Base-by-base conservation (phyloP, 192 early-diverging fungal species). In the Phlyctochytrium planicorne region DNA sequence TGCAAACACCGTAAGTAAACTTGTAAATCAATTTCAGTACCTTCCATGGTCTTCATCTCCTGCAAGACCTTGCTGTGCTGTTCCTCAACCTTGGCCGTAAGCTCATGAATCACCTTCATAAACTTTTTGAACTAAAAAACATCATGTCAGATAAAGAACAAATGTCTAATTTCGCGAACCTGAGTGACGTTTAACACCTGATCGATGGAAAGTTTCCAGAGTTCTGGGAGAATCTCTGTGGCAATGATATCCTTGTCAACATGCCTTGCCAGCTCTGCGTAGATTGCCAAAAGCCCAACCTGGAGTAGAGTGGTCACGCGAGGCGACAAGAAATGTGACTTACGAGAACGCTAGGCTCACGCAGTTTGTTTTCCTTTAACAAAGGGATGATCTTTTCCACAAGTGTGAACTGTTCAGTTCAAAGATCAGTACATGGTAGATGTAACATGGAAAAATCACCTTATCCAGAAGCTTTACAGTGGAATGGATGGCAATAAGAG, bases 261-360 rank as follows among this genome's bases (percentile, higher is more conserved):
- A 61, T 83, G 66, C 35, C 82, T 83, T 1, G 90, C 87, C 71
- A 91, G 79, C 27, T 95, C 89, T 55, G 91, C 90, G 68, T 92
- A 95, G 40, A 94, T 86, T 25, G 84, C 81, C 47, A 93, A 73
- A 29, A 92, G 87, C 2, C 90, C 89, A 77, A 95, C 81, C n/a
- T n/a, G n/a, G 77, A 88, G 77, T 4, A 3, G 50, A 25, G 35
- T 30, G 24, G n/a, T n/a, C n/a, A n/a, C n/a, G n/a, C n/a, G n/a
- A n/a, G 55, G 17, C 23, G 40, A 35, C 31, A 2, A 27, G 0
- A 53, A 23, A 88, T 85, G n/a, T n/a, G n/a, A n/a, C n/a, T n/a
- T n/a, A n/a, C n/a, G 63, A 91, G 80, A 6, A 95, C 85, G 0
- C 81, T 83, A 0, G 91, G 88, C 66, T 95, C 92, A 2, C 90